Evolutionary conservation across 441 rosid species (phyloP), one percentile per base, ranked within the genome.

Genomic region (Gossypium trilobum): DNA sequence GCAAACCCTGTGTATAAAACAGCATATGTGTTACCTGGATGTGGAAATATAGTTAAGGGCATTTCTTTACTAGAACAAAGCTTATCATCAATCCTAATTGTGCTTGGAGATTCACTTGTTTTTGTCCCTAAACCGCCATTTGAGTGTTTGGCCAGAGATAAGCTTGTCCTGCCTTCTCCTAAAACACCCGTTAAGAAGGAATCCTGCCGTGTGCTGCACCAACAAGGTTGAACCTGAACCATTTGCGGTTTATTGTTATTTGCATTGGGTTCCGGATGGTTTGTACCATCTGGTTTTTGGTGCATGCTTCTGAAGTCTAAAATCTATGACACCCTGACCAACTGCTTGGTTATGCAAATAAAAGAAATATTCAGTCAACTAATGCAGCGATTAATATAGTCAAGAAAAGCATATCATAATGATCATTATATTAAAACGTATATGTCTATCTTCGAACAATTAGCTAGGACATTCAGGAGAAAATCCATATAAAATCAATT

Each of bases 211-310:
- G 67, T 55, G 51, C 70, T 75, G 58, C 60, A 68, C 82, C 79
- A 79, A 83, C 84, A 77, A 50, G 83, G 79, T 75, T 79, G 79
- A 46, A 78, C 70, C 58, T 60, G 73, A 13, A 73, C 19, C 8
- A 52, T 5, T 13, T 31, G 56, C 17, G 56, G 25, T 58, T 44
- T 72, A 50, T 69, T 74, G 72, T 69, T 55, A 64, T 59, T 57
- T 27, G 50, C 71, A 70, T 60, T 52, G 11, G 55, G 36, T 29
- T 73, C 81, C 6, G 55, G 60, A 70, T 60, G 73, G 64, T 71
- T 71, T 31, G 55, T 63, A 25, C 59, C 58, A 5, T 55, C 75
- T 36, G 62, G 23, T 27, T 64, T 76, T 61, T 20, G 69, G 51
- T 79, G 73, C 82, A 75, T 81, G 58, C 46, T 75, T 66, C 67